Percentiles rank a stretch among this genome's conserved stretches.
These are phyloP conservation scores for Pichia cephalocereana DNA, from an alignment of 805 yeast species.

Conservation along the genomic window DNA sequence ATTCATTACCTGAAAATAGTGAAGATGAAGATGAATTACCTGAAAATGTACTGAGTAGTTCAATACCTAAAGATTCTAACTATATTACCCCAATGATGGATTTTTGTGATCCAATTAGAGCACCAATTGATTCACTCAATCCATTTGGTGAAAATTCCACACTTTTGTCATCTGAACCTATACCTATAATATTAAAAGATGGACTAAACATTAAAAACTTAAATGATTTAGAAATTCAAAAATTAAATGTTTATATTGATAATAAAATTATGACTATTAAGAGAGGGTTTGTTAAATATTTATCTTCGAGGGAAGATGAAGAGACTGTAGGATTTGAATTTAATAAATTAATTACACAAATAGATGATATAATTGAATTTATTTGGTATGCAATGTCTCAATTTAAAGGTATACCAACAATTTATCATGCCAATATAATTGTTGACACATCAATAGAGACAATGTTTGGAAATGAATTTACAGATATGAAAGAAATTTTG, in stretches of 20 bases:
- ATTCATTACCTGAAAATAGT: slow-evolving; percentile 2
- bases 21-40: background rate
- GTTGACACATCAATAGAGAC: background rate
- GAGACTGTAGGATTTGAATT: slow-evolving; percentile 15
- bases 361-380: slow-evolving; percentile 41
- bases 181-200: slow-evolving; percentile 7
- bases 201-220: slow-evolving; percentile 15
- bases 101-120: slow-evolving; percentile 18
- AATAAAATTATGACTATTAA: slow-evolving; percentile 43
- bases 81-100: slow-evolving; percentile 6
- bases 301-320: slow-evolving; percentile 22
- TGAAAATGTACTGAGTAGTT: background rate
- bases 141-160: slow-evolving; percentile 22
- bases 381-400: slow-evolving; percentile 51
- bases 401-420: slow-evolving; percentile 20
- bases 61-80: slow-evolving; percentile 1
- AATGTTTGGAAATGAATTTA: background rate
- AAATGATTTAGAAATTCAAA: slow-evolving; percentile 44
- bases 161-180: slow-evolving; percentile 19
- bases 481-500: background rate
- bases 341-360: slow-evolving; percentile 33
- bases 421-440: slow-evolving; percentile 19
- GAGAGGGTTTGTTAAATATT: slow-evolving; percentile 37
- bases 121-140: slow-evolving; percentile 16
- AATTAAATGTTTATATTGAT: slow-evolving; percentile 47